A percentile compares a stretch with the other conserved stretches of the same genome.
Conservation (phyloP, 73 alveolate species). For the Tetrahymena borealis region DNA sequence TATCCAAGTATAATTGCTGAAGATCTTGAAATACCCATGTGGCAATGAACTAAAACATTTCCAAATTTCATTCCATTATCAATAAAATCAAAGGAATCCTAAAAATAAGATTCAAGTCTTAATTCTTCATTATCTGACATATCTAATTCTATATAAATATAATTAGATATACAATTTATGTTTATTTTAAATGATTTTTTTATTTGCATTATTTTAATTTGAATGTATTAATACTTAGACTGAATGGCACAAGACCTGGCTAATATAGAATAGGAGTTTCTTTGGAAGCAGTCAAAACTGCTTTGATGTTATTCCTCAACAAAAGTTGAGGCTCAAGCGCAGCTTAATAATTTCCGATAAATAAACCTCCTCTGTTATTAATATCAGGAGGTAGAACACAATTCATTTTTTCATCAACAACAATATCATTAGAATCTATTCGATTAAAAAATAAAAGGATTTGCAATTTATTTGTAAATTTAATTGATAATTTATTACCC, state of each 20-base stretch:
- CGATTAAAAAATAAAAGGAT: background rate
- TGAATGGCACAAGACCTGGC: background rate
- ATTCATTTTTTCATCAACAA: background rate
- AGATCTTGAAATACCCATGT: conserved; percentile 69
- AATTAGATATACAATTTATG: too few species aligned
- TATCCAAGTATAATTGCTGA: conserved; percentile 64
- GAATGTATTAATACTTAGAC: background rate
- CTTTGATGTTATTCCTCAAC: background rate
- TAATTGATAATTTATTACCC: background rate
- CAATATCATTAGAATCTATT: background rate
- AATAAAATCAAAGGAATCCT: background rate
- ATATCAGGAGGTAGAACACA: background rate
- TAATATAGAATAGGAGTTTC: background rate
- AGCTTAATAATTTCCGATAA: background rate
- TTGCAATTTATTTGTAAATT: background rate
- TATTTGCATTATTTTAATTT: too few species aligned
- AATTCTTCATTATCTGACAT: background rate
- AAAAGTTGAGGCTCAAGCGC: background rate
- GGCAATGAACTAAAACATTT: conserved; percentile 67
- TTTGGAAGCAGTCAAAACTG: background rate
- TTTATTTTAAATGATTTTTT: too few species aligned
- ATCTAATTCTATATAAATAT: background rate
- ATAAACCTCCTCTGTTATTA: background rate
- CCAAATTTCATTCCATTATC: background rate
- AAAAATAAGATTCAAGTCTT: background rate